Evolutionary conservation across 257 asterid species (phyloP).

Genomic region (Nicotiana sylvestris): DNA sequence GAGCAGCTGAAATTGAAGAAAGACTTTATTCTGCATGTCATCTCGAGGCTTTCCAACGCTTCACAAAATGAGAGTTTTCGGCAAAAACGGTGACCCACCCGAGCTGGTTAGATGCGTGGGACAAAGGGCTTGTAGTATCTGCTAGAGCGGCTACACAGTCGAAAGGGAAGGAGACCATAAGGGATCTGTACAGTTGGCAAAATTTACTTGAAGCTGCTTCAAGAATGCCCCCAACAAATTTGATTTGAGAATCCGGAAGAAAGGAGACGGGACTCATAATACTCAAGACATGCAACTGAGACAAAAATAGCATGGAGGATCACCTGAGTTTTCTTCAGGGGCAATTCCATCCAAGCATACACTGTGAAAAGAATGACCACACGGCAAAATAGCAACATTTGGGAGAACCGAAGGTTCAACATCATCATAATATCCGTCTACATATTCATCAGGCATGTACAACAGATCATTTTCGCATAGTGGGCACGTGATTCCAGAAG

Average conservation of each 20-base stretch:
- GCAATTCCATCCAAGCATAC: constrained; percentile 17
- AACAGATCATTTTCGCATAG: constrained; percentile 14
- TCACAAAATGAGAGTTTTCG: too few species aligned
- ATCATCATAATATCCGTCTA: neutral
- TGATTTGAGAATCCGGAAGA: neutral
- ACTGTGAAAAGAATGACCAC: constrained; percentile 29
- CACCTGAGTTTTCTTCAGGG: constrained; percentile 12
- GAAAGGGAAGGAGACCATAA: neutral
- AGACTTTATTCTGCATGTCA: too few species aligned
- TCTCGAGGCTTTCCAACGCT: too few species aligned
- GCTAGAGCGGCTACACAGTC: too few species aligned
- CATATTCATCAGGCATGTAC: neutral
- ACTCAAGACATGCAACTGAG: constrained; percentile 13
- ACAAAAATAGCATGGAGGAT: constrained; percentile 25
- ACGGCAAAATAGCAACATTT: constrained; percentile 18
- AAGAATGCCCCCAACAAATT: neutral
- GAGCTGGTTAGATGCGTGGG: too few species aligned
- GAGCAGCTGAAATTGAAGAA: neutral
- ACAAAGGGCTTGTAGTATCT: too few species aligned
- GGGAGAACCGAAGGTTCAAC: constrained; percentile 4
- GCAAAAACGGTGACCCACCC: too few species aligned
- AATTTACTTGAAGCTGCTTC: neutral
- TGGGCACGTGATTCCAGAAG: neutral
- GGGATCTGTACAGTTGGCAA: neutral
- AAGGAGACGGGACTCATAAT: neutral